A percentile compares a stretch with the other conserved stretches of the same genome.
These are phyloP conservation scores for Boeremia exigua DNA, from an alignment of 2,329 filamentous ascomycete species.

Conservation along the genomic window DNA sequence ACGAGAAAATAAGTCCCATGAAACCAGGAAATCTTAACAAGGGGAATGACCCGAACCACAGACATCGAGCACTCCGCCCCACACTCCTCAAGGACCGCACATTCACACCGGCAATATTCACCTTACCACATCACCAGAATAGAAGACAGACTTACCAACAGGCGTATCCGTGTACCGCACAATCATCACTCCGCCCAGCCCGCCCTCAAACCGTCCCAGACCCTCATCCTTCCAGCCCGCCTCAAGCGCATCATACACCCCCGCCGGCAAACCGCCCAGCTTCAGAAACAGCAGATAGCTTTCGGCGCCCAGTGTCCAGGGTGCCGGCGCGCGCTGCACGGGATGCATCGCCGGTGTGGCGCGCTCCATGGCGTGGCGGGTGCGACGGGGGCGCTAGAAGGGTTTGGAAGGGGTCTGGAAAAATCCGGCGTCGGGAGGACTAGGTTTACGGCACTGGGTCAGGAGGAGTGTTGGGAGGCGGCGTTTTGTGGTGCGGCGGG, in stretches of 20 bases:
- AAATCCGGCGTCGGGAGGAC: too few relatives aligned
- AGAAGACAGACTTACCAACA: conserved; percentile 33
- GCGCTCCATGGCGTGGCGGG: too few relatives aligned
- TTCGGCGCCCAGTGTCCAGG: conserved; percentile 36
- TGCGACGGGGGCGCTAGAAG: too few relatives aligned
- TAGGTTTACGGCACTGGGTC: too few relatives aligned
- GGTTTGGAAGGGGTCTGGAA: too few relatives aligned
- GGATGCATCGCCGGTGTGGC: conserved; percentile 19
- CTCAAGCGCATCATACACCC: conserved; percentile 37
- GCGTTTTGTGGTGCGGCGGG: background rate
- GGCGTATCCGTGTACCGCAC: conserved; percentile 41
- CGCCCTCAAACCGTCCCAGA: conserved; percentile 34
- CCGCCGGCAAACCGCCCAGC: conserved; percentile 29
- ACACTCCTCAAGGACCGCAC: too few relatives aligned
- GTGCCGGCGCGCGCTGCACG: conserved; percentile 29
- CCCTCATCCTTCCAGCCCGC: conserved; percentile 20
- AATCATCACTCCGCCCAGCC: conserved; percentile 36
- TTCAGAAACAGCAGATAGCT: conserved; percentile 35
- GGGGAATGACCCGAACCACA: too few relatives aligned
- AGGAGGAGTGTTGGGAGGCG: background rate
- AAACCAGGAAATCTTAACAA: too few relatives aligned
- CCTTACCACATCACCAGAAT: background rate
- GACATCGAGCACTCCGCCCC: too few relatives aligned
- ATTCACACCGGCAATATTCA: too few relatives aligned
- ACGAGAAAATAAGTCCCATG: too few relatives aligned